These are phyloP conservation scores for Cucumis sativus DNA, from an alignment of 306 rosid genomes.

Conservation along the genomic window Cucumber_9930_V3 NC_026655.2:25316001-25316500, in stretches of 20 bases:
- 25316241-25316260: background rate
- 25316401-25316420: constrained; percentile 27
- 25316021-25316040: background rate
- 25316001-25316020: background rate
- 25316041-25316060: background rate
- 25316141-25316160: background rate
- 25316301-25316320: constrained; percentile 8
- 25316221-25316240: background rate
- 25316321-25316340: constrained; percentile 24
- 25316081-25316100: background rate
- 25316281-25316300: constrained; percentile 8
- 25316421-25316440: constrained; percentile 29
- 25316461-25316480: background rate
- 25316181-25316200: background rate
- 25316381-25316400: constrained; percentile 26
- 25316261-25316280: background rate
- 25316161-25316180: background rate
- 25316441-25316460: constrained; percentile 16
- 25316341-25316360: constrained; percentile 11
- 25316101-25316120: background rate
- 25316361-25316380: constrained; percentile 32
- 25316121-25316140: background rate
- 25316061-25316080: background rate
- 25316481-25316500: background rate
- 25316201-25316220: background rate